phyloP scores from a whole-genome alignment of 2,329 filamentous ascomycete genomes.

The Phaeosphaeriaceae sp. region DNA sequence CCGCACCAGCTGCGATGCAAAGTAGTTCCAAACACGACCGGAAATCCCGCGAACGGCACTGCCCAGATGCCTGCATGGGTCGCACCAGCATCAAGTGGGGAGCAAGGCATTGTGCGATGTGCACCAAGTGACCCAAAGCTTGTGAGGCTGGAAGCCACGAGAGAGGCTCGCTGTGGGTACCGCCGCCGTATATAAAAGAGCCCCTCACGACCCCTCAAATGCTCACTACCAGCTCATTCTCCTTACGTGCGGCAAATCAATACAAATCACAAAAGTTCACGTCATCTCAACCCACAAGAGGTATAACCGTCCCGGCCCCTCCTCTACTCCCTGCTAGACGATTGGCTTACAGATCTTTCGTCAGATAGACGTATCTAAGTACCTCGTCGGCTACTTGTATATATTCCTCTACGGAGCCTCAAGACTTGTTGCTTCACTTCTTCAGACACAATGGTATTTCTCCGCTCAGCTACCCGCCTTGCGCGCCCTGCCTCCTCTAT shows the following conservation, averaged over 20 bases:
- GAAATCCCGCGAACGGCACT: conserved; percentile 32
- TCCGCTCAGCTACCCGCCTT: conserved; percentile 66
- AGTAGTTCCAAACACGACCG: conserved; percentile 42
- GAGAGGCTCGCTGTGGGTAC: conserved; percentile 26
- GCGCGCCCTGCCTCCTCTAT: conserved; percentile 62
- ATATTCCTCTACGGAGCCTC: conserved; percentile 28
- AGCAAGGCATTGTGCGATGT: conserved; percentile 38
- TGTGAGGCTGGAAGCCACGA: conserved; percentile 19
- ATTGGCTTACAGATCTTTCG: conserved; percentile 33
- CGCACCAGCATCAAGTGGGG: conserved; percentile 44
- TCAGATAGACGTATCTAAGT: conserved; percentile 36
- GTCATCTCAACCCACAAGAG: conserved; percentile 32
- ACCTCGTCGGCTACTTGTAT: conserved; percentile 26
- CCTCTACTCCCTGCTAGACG: conserved; percentile 11
- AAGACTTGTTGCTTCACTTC: conserved; percentile 23
- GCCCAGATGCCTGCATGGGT: conserved; percentile 27
- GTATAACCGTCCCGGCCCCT: conserved; percentile 33
- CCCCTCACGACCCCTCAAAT: conserved; percentile 31
- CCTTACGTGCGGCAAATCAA: conserved; percentile 21
- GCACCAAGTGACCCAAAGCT: conserved; percentile 29
- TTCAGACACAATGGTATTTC: conserved; percentile 64
- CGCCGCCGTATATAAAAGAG: conserved; percentile 35
- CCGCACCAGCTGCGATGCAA: conserved; percentile 41
- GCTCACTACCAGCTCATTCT: conserved; percentile 20
- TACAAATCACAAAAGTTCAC: conserved; percentile 14